Evolutionary conservation across 2,329 filamentous ascomycete species (phyloP), one percentile per base, ranked within the genome.

Genomic region (Venturia effusa): DNA sequence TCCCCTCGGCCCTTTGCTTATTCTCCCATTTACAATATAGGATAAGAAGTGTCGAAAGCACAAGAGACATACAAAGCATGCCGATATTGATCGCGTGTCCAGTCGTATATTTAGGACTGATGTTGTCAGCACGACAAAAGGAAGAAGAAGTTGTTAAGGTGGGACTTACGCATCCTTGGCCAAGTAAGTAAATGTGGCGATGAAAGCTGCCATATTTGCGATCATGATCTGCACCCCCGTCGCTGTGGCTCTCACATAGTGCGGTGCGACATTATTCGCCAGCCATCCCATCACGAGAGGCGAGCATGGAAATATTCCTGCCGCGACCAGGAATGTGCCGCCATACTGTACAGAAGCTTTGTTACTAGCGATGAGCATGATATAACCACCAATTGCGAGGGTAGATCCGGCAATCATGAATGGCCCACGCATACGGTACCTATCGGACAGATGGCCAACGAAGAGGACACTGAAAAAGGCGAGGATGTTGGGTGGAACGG

Each of bases 51-150:
- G 68, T 57, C 5, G 73, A 71, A 45, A 74, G 65, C 11, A 74
- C 68, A 5, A 75, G 64, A 39, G 69, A 72, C 17, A 79, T 64
- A 5, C 73, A 72, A 4, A 79, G 73, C 1, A 74, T 71, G 0
- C 73, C 77, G 7, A 79, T 68, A 51, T 75, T 77, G 24, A 78
- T 77, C 30, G 72, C 72, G 66, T 82, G 79, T 1, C 80, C 80
- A 10, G 70, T 71, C 37, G 76, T 74, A 68, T 79, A 83, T 37
- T 76, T 69, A 34, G 77, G 75, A 1, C 70, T 68, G 67, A 81
- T 30, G 64, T 4, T 78, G 70, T 67, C 80, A 84, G n/a, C 82
- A 75, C 66, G 79, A 81, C 6, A 77, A 80, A 76, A 61, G 83
- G 34, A 40, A 59, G 22, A n/a, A 17, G 19, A 45, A n/a, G 39